Percentiles rank a stretch among this genome's conserved stretches.
Evolutionary conservation across 345 rosid genomes (phyloP).

Genomic region (Salix viminalis): DNA sequence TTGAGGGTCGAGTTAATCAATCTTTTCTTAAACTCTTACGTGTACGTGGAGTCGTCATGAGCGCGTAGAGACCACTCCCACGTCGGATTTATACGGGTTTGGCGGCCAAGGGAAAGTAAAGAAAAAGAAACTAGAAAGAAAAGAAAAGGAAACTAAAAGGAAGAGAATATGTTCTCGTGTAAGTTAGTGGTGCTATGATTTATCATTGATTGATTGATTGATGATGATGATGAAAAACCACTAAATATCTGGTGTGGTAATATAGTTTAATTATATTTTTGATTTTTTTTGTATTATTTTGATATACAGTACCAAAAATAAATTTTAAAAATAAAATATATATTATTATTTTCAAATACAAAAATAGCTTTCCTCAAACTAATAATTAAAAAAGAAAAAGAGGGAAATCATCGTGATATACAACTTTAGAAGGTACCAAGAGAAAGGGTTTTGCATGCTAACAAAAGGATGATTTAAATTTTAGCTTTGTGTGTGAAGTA

Average conservation of each 20-base stretch:
- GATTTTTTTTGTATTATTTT: too few species aligned
- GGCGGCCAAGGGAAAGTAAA: slow-evolving; percentile 17
- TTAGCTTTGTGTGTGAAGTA: slow-evolving; percentile 1
- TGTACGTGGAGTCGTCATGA: background rate
- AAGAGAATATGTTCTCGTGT: slow-evolving; percentile 42
- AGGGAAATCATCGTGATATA: background rate
- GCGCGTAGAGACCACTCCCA: slow-evolving; percentile 63
- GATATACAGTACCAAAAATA: too few species aligned
- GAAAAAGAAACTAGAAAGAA: background rate
- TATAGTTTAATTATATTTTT: too few species aligned
- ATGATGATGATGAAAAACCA: background rate
- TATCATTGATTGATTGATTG: slow-evolving; percentile 36
- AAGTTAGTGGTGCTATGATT: slow-evolving; percentile 13
- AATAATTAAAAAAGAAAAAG: too few species aligned
- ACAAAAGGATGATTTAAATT: background rate
- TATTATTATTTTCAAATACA: too few species aligned
- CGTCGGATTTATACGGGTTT: slow-evolving; percentile 19
- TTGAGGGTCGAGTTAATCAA: background rate
- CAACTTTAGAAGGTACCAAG: background rate
- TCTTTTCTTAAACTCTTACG: background rate
- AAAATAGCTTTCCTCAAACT: too few species aligned
- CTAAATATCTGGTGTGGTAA: too few species aligned
- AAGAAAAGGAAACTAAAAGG: background rate
- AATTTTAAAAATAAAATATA: too few species aligned
- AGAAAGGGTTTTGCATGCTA: background rate